These are phyloP conservation scores for Ophiosphaerella herpotricha DNA, from an alignment of 2,329 filamentous ascomycete species.

Conservation along the genomic window DNA sequence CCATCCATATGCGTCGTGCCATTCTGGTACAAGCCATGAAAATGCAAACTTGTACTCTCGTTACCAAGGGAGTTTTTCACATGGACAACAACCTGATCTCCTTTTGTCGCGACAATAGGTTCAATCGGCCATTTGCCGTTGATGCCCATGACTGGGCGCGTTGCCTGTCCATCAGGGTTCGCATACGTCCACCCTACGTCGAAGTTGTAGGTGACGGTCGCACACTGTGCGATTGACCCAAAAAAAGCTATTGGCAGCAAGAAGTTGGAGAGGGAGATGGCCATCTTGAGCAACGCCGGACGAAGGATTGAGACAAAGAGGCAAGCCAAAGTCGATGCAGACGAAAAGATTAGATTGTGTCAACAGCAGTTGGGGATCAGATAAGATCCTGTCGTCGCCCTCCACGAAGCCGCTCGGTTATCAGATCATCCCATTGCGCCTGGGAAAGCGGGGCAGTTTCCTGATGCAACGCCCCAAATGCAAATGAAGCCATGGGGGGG, in stretches of 20 bases:
- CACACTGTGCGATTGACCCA: slow-evolving; percentile 20
- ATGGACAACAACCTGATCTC: slow-evolving; percentile 72
- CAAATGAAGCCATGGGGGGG: slow-evolving; percentile 6
- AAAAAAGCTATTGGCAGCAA: slow-evolving; percentile 43
- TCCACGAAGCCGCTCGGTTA: slow-evolving; percentile 11
- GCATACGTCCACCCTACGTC: slow-evolving; percentile 60
- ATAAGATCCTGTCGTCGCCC: slow-evolving; percentile 16
- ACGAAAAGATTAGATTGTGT: slow-evolving; percentile 35
- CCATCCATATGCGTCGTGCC: slow-evolving; percentile 78
- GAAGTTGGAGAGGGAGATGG: slow-evolving; percentile 51
- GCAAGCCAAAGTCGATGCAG: slow-evolving; percentile 4
- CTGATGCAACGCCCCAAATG: slow-evolving; percentile 1
- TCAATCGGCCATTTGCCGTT: slow-evolving; percentile 78
- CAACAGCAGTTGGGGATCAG: slow-evolving; percentile 20
- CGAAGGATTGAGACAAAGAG: neutral
- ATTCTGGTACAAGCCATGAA: slow-evolving; percentile 78
- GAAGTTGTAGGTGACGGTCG: slow-evolving; percentile 55
- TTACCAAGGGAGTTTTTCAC: slow-evolving; percentile 70
- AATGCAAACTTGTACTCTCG: slow-evolving; percentile 69
- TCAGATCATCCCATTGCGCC: slow-evolving; percentile 27
- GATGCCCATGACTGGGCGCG: slow-evolving; percentile 66
- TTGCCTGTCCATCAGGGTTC: slow-evolving; percentile 59
- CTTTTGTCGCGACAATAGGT: slow-evolving; percentile 72
- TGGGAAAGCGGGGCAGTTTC: neutral
- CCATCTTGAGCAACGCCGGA: slow-evolving; percentile 42